Conservation (phyloP, 1,284 basidiomycete genomes). For the Ceratobasidium sp. region DNA sequence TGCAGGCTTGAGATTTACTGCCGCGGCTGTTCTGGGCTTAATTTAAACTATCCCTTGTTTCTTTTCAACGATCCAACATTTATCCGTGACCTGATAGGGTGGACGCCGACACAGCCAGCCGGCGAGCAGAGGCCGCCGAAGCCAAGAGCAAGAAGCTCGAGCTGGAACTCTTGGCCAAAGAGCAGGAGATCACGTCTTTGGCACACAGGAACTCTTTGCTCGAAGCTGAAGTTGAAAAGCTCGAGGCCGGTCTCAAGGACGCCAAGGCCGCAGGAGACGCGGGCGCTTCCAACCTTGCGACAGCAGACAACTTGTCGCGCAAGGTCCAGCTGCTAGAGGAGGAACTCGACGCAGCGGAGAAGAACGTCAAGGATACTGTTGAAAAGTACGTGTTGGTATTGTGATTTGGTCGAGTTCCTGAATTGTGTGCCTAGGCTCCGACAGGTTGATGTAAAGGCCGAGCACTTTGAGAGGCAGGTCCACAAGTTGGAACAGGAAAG, state of each 20-base stretch:
- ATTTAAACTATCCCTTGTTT: not conserved
- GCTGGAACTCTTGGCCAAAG: slow-evolving; percentile 83
- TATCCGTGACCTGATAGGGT: slow-evolving; percentile 67
- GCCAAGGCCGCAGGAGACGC: slow-evolving; percentile 79
- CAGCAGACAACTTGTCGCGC: slow-evolving; percentile 80
- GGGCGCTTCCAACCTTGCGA: slow-evolving; percentile 78
- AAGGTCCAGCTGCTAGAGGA: slow-evolving; percentile 96
- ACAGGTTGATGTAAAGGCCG: slow-evolving; percentile 98
- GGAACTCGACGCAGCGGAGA: slow-evolving; percentile 96
- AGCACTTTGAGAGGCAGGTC: slow-evolving; percentile 97
- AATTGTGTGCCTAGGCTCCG: slow-evolving; percentile 73
- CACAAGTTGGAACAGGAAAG: slow-evolving; percentile 90
- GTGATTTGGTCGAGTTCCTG: slow-evolving; percentile 46
- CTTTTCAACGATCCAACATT: not conserved
- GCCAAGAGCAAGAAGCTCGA: slow-evolving; percentile 86
- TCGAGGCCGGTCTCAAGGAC: slow-evolving; percentile 79
- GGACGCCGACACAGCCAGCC: slow-evolving; percentile 87
- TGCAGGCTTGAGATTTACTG: not conserved
- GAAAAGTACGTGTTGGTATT: slow-evolving; percentile 82
- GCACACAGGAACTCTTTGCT: slow-evolving; percentile 79
- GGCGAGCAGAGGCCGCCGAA: slow-evolving; percentile 88
- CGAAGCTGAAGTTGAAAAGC: slow-evolving; percentile 81
- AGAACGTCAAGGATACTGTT: slow-evolving; percentile 95
- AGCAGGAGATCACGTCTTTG: slow-evolving; percentile 90
- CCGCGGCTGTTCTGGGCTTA: not conserved